Base-by-base conservation (phyloP, 495 filamentous ascomycete species). In the Penicillium samsonianum region DNA sequence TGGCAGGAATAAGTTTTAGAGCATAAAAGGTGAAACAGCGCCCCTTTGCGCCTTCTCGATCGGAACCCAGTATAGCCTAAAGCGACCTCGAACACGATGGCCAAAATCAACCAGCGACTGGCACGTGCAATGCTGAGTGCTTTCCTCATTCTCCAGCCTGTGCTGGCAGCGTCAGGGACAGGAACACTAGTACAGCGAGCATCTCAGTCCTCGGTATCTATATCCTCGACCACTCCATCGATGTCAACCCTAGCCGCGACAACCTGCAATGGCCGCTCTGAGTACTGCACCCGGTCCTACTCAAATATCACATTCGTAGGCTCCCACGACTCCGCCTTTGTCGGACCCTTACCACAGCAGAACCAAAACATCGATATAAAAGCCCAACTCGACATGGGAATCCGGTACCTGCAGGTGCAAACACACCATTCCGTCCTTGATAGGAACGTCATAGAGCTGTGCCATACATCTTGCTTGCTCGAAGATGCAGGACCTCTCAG, bases 401-500 rank as follows among this genome's bases (percentile, higher is more conserved):
- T 91, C 55, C 83, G 88, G 9, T 81, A 88, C 31, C 73, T 91
- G 1, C 85, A 90, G 65, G 85, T 75, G 19, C 88, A 92, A 67
- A 84, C 89, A 9, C 87, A 91, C 72, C 59, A 63, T 37, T 55
- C 70, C 3, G 43, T 69, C 25, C 59, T 77, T 26, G 48, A 64
- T 38, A 62, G 80, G 19, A 75, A 74, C n/a, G 75, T 73, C 1
- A 72, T 89, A 35, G 67, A 79, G 23, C 74, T 90, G 42, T 90
- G 88, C 66, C 88, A 90, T 65, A 87, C 85, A 1, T 73, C 71
- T 22, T 91, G 87, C 67, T 41, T 68, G 3, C 75, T 90, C 11
- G 77, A 87, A 40, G 86, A 90, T 63, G 88, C 80, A 11, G 89
- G 88, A 2, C 63, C 76, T 1, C 73, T 92, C 6, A 56, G 75